Conservation (phyloP, 169 alveolate species). For the Cryptosporidium sp. region DNA sequence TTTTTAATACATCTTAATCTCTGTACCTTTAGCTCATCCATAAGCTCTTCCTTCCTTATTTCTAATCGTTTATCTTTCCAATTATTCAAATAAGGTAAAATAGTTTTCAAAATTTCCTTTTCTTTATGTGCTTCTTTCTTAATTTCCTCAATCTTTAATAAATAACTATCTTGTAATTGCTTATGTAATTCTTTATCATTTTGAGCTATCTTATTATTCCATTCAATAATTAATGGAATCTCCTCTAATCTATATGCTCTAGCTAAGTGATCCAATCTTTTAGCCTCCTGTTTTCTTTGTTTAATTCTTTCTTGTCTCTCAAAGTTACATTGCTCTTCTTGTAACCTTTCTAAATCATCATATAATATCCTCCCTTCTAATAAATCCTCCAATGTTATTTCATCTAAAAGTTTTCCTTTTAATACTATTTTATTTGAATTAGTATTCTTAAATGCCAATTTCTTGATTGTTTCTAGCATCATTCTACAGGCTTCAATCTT, state of each 20-base stretch:
- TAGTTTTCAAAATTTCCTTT: constrained; percentile 75
- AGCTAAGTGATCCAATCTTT: constrained; percentile 87
- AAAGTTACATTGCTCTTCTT: constrained; percentile 80
- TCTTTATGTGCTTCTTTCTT: constrained; percentile 75
- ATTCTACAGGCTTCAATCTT: constrained; percentile 81
- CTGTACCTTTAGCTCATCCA: constrained; percentile 31
- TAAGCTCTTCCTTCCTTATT: constrained; percentile 48
- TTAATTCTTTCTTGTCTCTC: constrained; percentile 87
- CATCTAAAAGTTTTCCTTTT: constrained; percentile 89
- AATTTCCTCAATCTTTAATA: constrained; percentile 27
- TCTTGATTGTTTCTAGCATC: constrained; percentile 82
- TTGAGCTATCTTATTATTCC: constrained; percentile 39
- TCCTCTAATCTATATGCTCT: constrained; percentile 88
- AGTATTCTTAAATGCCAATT: constrained; percentile 81
- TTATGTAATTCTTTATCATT: constrained; percentile 61
- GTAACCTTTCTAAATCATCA: constrained; percentile 90
- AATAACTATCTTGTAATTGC: constrained; percentile 68
- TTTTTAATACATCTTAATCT: constrained; percentile 78
- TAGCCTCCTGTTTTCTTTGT: constrained; percentile 85
- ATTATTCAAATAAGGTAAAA: constrained; percentile 53
- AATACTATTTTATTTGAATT: constrained; percentile 81
- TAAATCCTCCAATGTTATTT: constrained; percentile 87
- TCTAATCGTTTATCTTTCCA: constrained; percentile 62
- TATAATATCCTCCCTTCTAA: constrained; percentile 87
- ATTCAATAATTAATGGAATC: constrained; percentile 72